These are phyloP conservation scores for Coelastrella sp. DNA, from an alignment of 139 green algal genomes.

Conservation along the genomic window DNA sequence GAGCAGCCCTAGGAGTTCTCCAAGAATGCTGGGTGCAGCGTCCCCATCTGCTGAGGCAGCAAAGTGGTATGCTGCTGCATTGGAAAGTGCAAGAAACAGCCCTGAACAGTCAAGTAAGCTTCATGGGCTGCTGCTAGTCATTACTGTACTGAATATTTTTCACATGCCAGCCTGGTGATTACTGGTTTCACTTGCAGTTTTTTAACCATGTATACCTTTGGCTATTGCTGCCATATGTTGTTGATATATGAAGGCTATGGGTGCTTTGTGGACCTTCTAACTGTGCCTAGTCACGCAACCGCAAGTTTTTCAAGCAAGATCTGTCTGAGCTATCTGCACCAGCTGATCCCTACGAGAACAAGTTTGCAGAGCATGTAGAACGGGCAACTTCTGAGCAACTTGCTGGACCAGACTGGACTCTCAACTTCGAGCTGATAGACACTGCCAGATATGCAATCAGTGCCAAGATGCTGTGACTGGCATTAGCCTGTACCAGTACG, in stretches of 20 bases:
- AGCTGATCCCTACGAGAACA: conserved; percentile 54
- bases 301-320: conserved; percentile 10
- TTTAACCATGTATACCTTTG: too few species aligned
- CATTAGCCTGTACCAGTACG: too few species aligned
- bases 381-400: conserved; percentile 58
- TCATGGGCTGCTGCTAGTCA: too few species aligned
- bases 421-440: conserved; percentile 69
- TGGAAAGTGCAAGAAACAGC: neutral
- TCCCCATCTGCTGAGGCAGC: neutral
- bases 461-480: too few species aligned
- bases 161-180: too few species aligned
- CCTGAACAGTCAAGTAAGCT: neutral
- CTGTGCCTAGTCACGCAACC: too few species aligned
- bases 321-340: conserved; percentile 5
- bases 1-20: neutral
- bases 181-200: too few species aligned
- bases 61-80: neutral
- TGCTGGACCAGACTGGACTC: conserved; percentile 61
- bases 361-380: conserved; percentile 50
- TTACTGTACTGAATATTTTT: too few species aligned
- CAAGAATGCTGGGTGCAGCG: neutral
- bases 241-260: too few species aligned
- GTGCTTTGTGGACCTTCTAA: too few species aligned
- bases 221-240: too few species aligned
- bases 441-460: neutral